Conservation (phyloP, 2,329 filamentous ascomycete species). For the Aspergillus pseudonomiae region DNA sequence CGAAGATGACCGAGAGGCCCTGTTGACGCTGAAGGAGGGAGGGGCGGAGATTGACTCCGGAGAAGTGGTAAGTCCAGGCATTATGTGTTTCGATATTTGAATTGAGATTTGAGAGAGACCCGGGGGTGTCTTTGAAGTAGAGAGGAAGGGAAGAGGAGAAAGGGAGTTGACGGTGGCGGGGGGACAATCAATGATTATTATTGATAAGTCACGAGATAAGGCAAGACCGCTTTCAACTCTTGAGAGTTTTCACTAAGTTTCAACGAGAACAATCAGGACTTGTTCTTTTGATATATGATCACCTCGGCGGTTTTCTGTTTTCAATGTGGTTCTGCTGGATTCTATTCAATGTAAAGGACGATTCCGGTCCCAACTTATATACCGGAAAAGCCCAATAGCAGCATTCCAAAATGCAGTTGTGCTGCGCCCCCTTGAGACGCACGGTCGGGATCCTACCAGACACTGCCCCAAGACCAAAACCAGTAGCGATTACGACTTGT, state of each 20-base stretch:
- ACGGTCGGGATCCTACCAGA: not conserved
- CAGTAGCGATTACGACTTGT: not conserved
- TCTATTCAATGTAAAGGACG: not conserved
- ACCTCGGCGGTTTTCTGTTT: not conserved
- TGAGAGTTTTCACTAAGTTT: no score
- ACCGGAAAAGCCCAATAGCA: not conserved
- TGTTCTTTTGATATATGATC: not conserved
- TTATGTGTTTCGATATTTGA: constrained; percentile 17
- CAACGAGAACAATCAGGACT: not conserved
- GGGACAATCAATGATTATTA: not conserved
- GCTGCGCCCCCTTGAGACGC: not conserved
- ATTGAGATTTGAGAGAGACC: not conserved
- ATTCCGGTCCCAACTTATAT: not conserved
- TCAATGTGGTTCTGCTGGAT: not conserved
- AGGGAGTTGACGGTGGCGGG: not conserved
- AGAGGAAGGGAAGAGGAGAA: not conserved
- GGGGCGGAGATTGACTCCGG: constrained; percentile 29
- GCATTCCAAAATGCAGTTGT: not conserved
- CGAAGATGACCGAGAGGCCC: constrained; percentile 29
- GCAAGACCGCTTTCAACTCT: not conserved
- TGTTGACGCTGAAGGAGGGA: constrained; percentile 25
- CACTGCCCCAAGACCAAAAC: not conserved
- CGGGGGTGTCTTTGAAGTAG: not conserved
- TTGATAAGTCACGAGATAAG: constrained; percentile 1
- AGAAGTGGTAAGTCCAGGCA: constrained; percentile 24